Evolutionary conservation across 371 early-diverging fungal genomes (phyloP).

Genomic region (Lichtheimia ornata): DNA sequence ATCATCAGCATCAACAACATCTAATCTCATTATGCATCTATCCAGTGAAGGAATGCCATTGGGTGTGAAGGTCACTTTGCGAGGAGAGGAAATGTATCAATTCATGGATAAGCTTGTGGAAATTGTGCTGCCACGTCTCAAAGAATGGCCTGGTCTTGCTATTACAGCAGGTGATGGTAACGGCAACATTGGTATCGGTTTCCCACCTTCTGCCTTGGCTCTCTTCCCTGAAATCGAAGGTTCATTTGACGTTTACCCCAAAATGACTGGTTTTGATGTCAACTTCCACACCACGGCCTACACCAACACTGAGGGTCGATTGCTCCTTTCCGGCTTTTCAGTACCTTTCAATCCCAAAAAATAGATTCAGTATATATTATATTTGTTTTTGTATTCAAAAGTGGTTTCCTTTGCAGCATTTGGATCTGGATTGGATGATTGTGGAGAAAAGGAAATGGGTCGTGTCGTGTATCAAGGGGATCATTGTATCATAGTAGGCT

Average conservation of each 20-base stretch:
- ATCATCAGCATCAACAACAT: not conserved
- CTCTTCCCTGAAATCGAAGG: conserved; percentile 97
- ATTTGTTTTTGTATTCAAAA: not conserved
- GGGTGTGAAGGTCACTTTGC: conserved; percentile 77
- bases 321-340: conserved; percentile 88
- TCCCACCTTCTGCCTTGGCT: conserved; percentile 81
- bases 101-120: conserved; percentile 95
- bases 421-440: too few species aligned
- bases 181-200: conserved; percentile 84
- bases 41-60: conserved; percentile 86
- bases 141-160: conserved; percentile 87
- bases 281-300: conserved; percentile 84
- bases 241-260: conserved; percentile 90
- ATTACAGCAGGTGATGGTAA: conserved; percentile 79
- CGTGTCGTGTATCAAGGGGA: too few species aligned
- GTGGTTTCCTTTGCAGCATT: not conserved
- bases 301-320: conserved; percentile 80
- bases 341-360: conserved; percentile 74
- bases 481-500: too few species aligned
- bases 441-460: too few species aligned
- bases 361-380: conserved; percentile 9
- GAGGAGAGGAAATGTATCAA: conserved; percentile 87
- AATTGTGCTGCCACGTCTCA: conserved; percentile 90
- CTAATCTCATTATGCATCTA: not conserved
- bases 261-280: conserved; percentile 86